phyloP scores from a whole-genome alignment of 352 stramenopile species.

The Halophytophthora batemanensis region DNA sequence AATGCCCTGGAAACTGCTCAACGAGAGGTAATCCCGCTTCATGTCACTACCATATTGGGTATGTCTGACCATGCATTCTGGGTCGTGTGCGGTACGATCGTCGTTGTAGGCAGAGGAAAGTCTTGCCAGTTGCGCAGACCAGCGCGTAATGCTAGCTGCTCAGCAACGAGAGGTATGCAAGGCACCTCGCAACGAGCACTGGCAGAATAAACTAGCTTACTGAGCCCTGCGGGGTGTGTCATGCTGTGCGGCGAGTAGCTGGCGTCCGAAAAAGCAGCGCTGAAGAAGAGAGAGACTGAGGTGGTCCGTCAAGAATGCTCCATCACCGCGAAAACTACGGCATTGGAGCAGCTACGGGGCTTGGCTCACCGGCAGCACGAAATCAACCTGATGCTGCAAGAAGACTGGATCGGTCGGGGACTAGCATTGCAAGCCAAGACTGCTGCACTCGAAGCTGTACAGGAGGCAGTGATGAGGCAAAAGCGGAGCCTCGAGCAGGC shows the following conservation, averaged over 20 bases:
- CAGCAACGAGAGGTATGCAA: background rate
- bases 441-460: background rate
- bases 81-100: too few relatives aligned
- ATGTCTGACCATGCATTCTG: too few relatives aligned
- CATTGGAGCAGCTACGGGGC: slow-evolving; percentile 8
- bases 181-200: background rate
- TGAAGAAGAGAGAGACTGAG: slow-evolving; percentile 6
- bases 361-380: slow-evolving; percentile 9
- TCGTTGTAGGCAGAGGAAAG: too few relatives aligned
- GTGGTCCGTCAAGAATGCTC: slow-evolving; percentile 6
- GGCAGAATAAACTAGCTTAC: background rate
- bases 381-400: slow-evolving; percentile 12
- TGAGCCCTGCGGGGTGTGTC: background rate
- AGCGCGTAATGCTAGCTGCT: background rate
- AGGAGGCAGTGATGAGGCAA: background rate
- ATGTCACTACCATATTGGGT: background rate
- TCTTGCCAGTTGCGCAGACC: too few relatives aligned
- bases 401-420: slow-evolving; percentile 9
- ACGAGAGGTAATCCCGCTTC: slow-evolving; percentile 5
- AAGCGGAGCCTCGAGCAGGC: background rate
- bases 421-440: slow-evolving; percentile 2
- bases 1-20: slow-evolving; percentile 3
- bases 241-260: slow-evolving; percentile 1
- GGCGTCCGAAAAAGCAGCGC: background rate
- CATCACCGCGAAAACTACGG: slow-evolving; percentile 1